phyloP scores from a whole-genome alignment of 768 basidiomycete genomes.

The Sutorius australiensis region DNA sequence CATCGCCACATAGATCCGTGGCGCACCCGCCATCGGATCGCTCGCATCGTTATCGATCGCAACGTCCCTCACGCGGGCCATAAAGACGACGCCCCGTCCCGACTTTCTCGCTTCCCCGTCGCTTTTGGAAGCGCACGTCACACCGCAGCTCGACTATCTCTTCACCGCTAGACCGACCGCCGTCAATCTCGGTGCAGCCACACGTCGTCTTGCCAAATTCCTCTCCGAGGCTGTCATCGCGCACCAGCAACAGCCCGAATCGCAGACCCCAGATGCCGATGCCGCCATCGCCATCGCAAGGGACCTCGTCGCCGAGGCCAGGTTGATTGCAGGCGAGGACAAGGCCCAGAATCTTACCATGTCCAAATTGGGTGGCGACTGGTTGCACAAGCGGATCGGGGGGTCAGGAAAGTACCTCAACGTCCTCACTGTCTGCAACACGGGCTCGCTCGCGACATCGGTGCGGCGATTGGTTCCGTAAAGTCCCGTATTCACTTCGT shows the following conservation, averaged over 20 bases:
- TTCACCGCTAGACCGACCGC: conserved; percentile 92
- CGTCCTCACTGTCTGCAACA: conserved; percentile 93
- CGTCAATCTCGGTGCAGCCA: conserved; percentile 89
- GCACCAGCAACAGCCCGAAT: conserved; percentile 16
- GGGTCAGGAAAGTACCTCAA: conserved; percentile 53
- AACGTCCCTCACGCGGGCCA: conserved; percentile 53
- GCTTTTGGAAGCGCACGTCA: conserved; percentile 52
- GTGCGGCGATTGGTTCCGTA: conserved; percentile 36
- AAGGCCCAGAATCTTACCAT: conserved; percentile 82
- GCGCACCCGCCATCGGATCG: conserved; percentile 93
- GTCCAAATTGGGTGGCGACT: conserved; percentile 81
- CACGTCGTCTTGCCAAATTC: conserved; percentile 57
- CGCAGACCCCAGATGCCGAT: conserved; percentile 23
- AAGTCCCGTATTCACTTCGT: not conserved
- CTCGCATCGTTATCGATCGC: conserved; percentile 82
- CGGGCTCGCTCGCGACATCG: conserved; percentile 93
- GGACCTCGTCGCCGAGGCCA: conserved; percentile 67
- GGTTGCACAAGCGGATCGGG: conserved; percentile 53
- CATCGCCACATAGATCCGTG: conserved; percentile 57
- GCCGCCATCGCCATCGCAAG: conserved; percentile 47
- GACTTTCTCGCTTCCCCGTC: conserved; percentile 53
- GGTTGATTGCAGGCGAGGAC: conserved; percentile 80
- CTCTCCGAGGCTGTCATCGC: conserved; percentile 31
- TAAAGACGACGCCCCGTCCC: conserved; percentile 44
- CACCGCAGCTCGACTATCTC: conserved; percentile 63